Base-by-base conservation (phyloP, 306 rosid genomes). In the Acacia melanoxylon region DNA sequence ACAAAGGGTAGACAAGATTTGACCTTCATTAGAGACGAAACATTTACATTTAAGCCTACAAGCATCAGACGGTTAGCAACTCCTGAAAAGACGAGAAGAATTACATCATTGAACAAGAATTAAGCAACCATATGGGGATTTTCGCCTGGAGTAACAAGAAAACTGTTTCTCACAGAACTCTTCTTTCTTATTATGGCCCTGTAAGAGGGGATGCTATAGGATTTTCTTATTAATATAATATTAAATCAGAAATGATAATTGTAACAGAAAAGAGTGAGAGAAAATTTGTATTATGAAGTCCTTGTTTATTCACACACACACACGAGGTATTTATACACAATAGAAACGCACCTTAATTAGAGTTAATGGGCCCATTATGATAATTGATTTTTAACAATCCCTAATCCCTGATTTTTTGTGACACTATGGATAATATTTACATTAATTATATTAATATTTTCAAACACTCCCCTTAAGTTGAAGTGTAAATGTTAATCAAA, bases 21-120 rank as follows among this genome's bases (percentile, higher is more conserved):
- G 75, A 80, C 77, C 78, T 76, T 72, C 81, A 22, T 67, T 37
- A 58, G 83, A 42, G 86, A 80, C 70, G 86, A 78, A 25, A 31
- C 86, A 78, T 84, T 84, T 89, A 83, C 86, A 80, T 42, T 84
- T 79, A 59, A 56, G 48, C 14, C 52, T 29, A 35, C 78, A 67
- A 65, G 78, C 82, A 66, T 89, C 89, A 93, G 80, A 93, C 98
- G 40, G 92, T 95, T 88, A 93, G 88, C 97, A 91, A 80, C 83
- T 95, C 98, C 98, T 95, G 98, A 83, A 90, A 90, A 87, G 80
- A 80, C 54, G 72, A 83, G 29, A 20, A 68, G 14, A 61, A 74
- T 27, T 27, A 48, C 68, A 58, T 78, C n/a, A 82, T 54, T 76
- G 7, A 29, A 29, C 31, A 29, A 29, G 75, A 78, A 66, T 31